These are phyloP conservation scores for Teratosphaeria zuluensis DNA, from an alignment of 2,329 filamentous ascomycete genomes.

Conservation along the genomic window DNA sequence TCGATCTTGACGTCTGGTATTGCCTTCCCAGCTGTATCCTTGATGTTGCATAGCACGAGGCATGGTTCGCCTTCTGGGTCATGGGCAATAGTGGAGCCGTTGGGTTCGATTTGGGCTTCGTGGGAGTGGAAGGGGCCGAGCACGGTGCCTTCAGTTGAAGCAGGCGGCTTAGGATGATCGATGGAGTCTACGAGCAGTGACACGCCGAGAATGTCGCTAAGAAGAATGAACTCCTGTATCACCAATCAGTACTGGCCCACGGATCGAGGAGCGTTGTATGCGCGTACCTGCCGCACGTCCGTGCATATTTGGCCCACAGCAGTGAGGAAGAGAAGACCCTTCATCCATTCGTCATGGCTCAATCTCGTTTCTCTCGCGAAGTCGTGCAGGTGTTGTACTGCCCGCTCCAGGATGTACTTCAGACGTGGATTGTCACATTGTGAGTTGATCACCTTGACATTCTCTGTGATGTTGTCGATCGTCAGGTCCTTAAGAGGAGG, in stretches of 20 bases:
- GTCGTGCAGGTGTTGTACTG: conserved; percentile 71
- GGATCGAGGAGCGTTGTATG: neutral
- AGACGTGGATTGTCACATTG: conserved; percentile 55
- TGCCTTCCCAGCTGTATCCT: conserved; percentile 53
- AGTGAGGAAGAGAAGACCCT: conserved; percentile 61
- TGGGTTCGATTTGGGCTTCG: conserved; percentile 50
- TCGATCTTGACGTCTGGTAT: conserved; percentile 61
- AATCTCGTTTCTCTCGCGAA: conserved; percentile 71
- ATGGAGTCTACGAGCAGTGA: conserved; percentile 73
- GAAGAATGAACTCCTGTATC: conserved; percentile 57
- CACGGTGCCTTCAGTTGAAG: conserved; percentile 66
- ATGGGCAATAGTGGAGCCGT: conserved; percentile 55
- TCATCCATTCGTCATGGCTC: conserved; percentile 70
- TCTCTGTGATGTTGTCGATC: conserved; percentile 71
- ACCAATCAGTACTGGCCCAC: neutral
- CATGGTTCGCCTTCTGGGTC: conserved; percentile 61
- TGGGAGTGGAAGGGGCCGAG: conserved; percentile 78
- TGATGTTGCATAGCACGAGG: conserved; percentile 63
- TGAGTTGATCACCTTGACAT: conserved; percentile 65
- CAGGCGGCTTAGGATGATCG: conserved; percentile 67
- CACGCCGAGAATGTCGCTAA: conserved; percentile 69
- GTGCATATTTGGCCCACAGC: conserved; percentile 63
- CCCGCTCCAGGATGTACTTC: conserved; percentile 61
- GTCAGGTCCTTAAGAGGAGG: conserved; percentile 60
- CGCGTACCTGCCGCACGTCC: conserved; percentile 58